These are phyloP conservation scores for Breynia disticha DNA, from an alignment of 441 rosid species.

Conservation along the genomic window DNA sequence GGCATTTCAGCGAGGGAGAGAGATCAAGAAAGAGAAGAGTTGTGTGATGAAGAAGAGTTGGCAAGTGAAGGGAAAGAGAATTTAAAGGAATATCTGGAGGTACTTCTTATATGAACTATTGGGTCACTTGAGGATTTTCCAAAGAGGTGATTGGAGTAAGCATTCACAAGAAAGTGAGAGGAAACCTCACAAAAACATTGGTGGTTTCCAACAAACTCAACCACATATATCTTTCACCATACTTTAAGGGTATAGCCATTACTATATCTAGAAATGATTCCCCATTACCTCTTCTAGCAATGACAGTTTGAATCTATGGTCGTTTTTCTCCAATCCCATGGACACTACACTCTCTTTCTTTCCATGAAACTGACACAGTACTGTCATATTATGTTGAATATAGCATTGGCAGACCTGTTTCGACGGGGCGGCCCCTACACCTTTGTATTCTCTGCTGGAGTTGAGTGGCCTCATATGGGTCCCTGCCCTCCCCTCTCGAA, in stretches of 20 bases:
- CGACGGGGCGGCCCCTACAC: constrained; percentile 10
- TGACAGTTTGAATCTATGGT: background rate
- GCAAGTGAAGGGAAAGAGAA: no score
- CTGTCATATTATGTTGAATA: background rate
- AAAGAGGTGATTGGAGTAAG: constrained; percentile 4
- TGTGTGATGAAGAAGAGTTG: background rate
- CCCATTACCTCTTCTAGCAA: background rate
- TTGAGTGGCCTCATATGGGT: no score
- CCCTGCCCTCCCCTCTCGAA: no score
- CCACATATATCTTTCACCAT: constrained; percentile 8
- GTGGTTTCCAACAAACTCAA: constrained; percentile 8
- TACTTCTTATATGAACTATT: background rate
- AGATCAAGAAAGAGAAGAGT: constrained; percentile 10
- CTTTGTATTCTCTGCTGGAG: no score
- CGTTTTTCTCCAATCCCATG: no score
- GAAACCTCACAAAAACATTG: background rate
- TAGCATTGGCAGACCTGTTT: constrained; percentile 18
- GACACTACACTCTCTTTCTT: no score
- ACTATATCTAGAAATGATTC: constrained; percentile 8
- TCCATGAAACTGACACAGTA: no score
- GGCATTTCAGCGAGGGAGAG: constrained; percentile 12
- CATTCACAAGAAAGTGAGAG: constrained; percentile 28
- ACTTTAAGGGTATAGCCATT: constrained; percentile 10
- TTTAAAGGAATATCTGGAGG: no score
- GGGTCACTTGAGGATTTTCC: background rate